Percentiles rank a stretch among this genome's conserved stretches.
These are phyloP conservation scores for Penstemon eatonii DNA, from an alignment of 257 asterid genomes.

Conservation along the genomic window DNA sequence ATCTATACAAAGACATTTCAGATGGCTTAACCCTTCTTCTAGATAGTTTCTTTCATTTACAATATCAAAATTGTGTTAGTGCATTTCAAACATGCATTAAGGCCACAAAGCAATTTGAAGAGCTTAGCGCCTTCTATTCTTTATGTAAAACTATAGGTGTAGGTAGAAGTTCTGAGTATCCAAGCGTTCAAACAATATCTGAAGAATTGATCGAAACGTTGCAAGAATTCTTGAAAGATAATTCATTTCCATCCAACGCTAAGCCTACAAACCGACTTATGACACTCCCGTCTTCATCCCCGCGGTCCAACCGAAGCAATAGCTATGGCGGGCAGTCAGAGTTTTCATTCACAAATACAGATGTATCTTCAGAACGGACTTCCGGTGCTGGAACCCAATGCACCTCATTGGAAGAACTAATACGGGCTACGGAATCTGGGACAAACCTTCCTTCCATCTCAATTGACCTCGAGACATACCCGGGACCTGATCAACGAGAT, in stretches of 20 bases:
- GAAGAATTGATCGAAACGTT: slow-evolving; percentile 67
- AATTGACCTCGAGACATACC: slow-evolving; percentile 64
- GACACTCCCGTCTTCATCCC: slow-evolving; percentile 27
- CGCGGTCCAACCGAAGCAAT: slow-evolving; percentile 12
- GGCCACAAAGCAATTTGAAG: slow-evolving; percentile 63
- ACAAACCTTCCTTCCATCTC: slow-evolving; percentile 54
- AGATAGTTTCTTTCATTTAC: slow-evolving; percentile 67
- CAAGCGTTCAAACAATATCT: slow-evolving; percentile 55
- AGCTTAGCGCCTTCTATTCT: slow-evolving; percentile 55
- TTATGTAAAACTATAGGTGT: slow-evolving; percentile 63
- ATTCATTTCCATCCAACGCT: slow-evolving; percentile 45
- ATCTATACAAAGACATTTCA: slow-evolving; percentile 68
- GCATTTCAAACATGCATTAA: slow-evolving; percentile 65
- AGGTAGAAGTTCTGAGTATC: slow-evolving; percentile 73
- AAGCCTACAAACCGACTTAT: slow-evolving; percentile 29
- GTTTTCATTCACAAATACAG: slow-evolving; percentile 27
- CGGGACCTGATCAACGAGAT: slow-evolving; percentile 35
- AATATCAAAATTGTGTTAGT: slow-evolving; percentile 54
- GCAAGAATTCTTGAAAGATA: slow-evolving; percentile 68
- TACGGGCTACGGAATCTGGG: slow-evolving; percentile 59
- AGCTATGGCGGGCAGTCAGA: slow-evolving; percentile 37
- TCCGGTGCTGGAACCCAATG: slow-evolving; percentile 40
- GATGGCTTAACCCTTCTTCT: slow-evolving; percentile 67
- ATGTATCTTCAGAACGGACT: slow-evolving; percentile 21
- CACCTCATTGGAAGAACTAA: slow-evolving; percentile 64